Evolutionary conservation across 208 protist genomes (phyloP).

Genomic region (Tritrichomonas musculus): DNA sequence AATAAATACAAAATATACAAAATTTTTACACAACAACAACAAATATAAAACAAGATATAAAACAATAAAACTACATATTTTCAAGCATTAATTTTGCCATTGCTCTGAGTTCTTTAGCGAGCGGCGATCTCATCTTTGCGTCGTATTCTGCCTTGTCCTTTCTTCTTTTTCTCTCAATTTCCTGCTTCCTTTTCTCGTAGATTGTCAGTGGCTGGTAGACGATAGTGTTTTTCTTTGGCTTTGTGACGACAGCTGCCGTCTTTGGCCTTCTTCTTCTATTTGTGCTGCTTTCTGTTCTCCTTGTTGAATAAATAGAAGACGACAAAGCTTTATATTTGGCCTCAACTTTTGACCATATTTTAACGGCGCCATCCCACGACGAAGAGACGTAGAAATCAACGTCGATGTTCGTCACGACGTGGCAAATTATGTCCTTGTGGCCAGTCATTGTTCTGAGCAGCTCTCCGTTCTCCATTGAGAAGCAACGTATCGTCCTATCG

Average conservation of each 20-base stretch:
- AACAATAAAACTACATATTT: background rate
- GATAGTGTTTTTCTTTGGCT: background rate
- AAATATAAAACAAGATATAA: background rate
- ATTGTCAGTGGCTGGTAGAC: background rate
- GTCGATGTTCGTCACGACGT: background rate
- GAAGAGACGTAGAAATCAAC: background rate
- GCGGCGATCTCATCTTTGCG: background rate
- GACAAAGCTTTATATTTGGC: background rate
- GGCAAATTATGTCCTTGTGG: background rate
- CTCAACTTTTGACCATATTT: background rate
- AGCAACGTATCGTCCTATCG: background rate
- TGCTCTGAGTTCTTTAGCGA: background rate
- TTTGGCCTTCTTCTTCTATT: background rate
- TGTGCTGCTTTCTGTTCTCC: background rate
- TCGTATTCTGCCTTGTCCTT: background rate
- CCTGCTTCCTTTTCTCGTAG: background rate
- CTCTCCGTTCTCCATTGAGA: background rate
- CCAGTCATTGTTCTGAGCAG: background rate
- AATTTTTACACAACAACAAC: too few species aligned
- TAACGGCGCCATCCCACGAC: background rate
- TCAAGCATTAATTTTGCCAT: background rate
- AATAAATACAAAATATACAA: too few species aligned
- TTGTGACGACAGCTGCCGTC: background rate
- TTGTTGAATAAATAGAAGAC: background rate
- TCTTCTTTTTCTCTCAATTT: conserved; percentile 21